Base-by-base conservation (phyloP, 768 basidiomycete genomes). In the Podaxis mareebaensis region DNA sequence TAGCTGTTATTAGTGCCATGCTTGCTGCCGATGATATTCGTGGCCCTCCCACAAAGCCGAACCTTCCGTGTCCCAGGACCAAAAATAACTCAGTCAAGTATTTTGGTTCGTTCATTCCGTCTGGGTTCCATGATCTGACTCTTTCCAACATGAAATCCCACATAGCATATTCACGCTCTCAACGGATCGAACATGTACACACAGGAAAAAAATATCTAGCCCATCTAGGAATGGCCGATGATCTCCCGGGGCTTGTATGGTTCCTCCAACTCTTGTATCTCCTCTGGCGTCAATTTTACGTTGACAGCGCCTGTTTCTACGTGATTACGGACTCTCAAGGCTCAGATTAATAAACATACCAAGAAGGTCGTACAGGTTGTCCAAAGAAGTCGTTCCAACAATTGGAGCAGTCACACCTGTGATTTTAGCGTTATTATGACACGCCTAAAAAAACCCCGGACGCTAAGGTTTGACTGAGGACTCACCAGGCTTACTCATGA, bases 401-500 rank as follows among this genome's bases (percentile, higher is more conserved):
- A 42, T 42, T 42, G 40, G 17, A 7, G 17, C 12, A 17, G 17
- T 7, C 12, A 42, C 15, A 6, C 40, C 15, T 12, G 6, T 42
- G 40, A 17, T 13, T 17, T 38, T 30, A 4, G 20, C 40, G 33
- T 11, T 57, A 22, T 15, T 8, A 33, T 33, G 30, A 10, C 30
- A 33, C 30, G 30, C 30, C 30, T 33, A 15, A 4, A 4, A 33
- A 33, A 10, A 3, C 24, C 13, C 5, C 36, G 17, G 30, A 7
- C 1, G 17, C 4, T 15, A 4, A 15, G 10, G 5, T 1, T 12
- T 15, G 6, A 17, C 4, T 8, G 33, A n/a, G 15, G 3, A 61
- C 69, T 4, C 53, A 75, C 77, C 78, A 30, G 78, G 74, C 64
- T 79, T 81, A 3, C 76, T 67, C 64, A 84, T 68, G 5, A 75